Base-by-base conservation (phyloP, 1,139 yeast genomes). In the Debaryomyces robertsiae region DNA sequence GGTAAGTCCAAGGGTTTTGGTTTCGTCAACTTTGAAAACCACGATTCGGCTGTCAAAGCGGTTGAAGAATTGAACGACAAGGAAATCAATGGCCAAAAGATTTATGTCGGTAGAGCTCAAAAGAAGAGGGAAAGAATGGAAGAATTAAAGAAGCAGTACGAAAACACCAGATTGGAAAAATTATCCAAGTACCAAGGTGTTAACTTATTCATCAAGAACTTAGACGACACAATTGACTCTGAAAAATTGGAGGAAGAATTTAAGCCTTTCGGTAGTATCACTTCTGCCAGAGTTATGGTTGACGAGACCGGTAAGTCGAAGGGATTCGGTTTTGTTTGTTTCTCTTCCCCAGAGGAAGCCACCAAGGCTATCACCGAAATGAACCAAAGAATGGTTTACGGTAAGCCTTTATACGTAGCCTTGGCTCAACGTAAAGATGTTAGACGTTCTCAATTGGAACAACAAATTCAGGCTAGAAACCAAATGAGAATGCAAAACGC, bases 371-470 rank as follows among this genome's bases (percentile, higher is more conserved):
- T 91, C 67, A 81, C 94, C 58, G 98, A 93, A 77, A 91, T 93
- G 96, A 90, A 91, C 82, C 97, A 91, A 76, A 87, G 93, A 69
- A 87, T 93, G 87, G 81, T 93, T 59, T 83, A 82, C 59, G 91
- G 94, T 66, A 93, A 94, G 81, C 98, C 98, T 61, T 80, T 93
- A 65, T 93, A 93, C 68, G 99, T 93, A 71, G 97, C 98, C 51
- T 84, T 94, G 65, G 98, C 98, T 59, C 98, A 93, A 81, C 88
- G 97, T 73, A 91, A 90, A 77, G 98, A 93, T 62, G 96, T 89
- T 49, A 90, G 99, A 81, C 88, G 96, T 67, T 82, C 90, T 60
- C 98, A 93, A 77, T 80, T 94, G 67, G 94, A 90, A 69, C 98
- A 94, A 77, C 98, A 93, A 74, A 87, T 90, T 65, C 95, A 88